Conservation (phyloP, 495 filamentous ascomycete species). For the Neurospora sp. region DNA sequence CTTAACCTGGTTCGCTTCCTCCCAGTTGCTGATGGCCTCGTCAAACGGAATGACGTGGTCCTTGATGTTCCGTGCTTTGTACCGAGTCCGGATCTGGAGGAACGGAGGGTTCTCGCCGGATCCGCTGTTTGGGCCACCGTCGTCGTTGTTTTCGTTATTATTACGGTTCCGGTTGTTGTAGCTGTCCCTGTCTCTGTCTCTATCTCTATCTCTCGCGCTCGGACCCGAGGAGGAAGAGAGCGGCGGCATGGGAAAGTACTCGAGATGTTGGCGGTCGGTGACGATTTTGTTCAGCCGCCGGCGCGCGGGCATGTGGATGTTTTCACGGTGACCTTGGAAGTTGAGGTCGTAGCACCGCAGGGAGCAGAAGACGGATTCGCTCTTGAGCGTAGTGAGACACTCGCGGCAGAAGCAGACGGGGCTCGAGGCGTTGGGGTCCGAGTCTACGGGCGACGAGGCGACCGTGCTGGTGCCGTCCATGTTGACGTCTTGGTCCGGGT, state of each 20-base stretch:
- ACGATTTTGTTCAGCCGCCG: slow-evolving; percentile 11
- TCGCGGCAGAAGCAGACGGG: slow-evolving; percentile 29
- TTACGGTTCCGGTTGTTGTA: neutral
- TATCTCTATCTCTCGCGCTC: neutral
- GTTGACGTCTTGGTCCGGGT: neutral
- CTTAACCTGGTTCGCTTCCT: slow-evolving; percentile 18
- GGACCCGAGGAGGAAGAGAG: neutral
- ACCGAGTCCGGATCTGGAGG: slow-evolving; percentile 6
- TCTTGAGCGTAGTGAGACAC: slow-evolving; percentile 25
- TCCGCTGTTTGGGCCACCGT: neutral
- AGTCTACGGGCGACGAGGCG: neutral
- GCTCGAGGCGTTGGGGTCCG: neutral
- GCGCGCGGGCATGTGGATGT: slow-evolving; percentile 27
- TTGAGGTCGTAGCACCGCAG: slow-evolving; percentile 27
- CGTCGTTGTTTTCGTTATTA: neutral
- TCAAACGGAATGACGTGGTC: slow-evolving; percentile 18
- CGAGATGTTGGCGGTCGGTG: slow-evolving; percentile 19
- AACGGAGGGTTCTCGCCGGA: neutral
- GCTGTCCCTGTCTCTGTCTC: slow-evolving; percentile 6
- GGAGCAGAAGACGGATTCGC: slow-evolving; percentile 30
- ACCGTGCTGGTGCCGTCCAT: slow-evolving; percentile 4
- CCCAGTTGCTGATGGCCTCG: slow-evolving; percentile 26
- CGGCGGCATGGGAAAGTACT: slow-evolving; percentile 8
- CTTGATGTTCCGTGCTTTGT: slow-evolving; percentile 23
- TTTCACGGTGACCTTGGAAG: slow-evolving; percentile 32